Evolutionary conservation across 768 basidiomycete genomes (phyloP).

Genomic region (Suillus occidentalis): DNA sequence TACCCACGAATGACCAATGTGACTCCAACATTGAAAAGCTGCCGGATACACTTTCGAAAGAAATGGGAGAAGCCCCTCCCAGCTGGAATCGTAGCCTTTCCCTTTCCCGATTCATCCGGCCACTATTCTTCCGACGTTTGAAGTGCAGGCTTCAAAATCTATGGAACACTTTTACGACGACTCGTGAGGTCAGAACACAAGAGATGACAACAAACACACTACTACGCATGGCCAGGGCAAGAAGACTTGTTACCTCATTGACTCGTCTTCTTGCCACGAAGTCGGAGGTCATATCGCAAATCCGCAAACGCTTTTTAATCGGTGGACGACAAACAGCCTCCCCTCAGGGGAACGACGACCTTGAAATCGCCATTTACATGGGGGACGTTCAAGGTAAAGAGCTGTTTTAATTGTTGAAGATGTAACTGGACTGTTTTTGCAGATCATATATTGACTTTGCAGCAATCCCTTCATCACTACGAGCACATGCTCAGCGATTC

Average conservation of each 20-base stretch:
- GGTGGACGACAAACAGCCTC: conserved; percentile 24
- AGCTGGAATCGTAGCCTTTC: conserved; percentile 19
- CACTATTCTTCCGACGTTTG: conserved; percentile 36
- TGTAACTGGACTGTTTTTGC: conserved; percentile 7
- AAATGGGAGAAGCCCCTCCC: neutral
- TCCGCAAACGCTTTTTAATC: conserved; percentile 67
- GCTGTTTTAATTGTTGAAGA: neutral
- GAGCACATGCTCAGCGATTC: conserved; percentile 87
- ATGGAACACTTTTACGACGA: neutral
- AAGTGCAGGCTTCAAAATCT: conserved; percentile 31
- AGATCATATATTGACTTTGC: conserved; percentile 91
- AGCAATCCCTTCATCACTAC: conserved; percentile 81
- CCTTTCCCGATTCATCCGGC: conserved; percentile 19
- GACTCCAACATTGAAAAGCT: conserved; percentile 7
- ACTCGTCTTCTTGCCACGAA: conserved; percentile 76
- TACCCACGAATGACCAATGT: neutral
- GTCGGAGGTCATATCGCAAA: conserved; percentile 75
- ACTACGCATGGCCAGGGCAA: conserved; percentile 74
- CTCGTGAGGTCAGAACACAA: conserved; percentile 22
- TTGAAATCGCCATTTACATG: conserved; percentile 82
- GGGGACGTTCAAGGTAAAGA: conserved; percentile 85
- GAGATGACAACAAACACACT: conserved; percentile 53
- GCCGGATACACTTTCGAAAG: neutral
- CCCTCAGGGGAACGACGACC: conserved; percentile 45
- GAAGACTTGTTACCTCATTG: conserved; percentile 77